Base-by-base conservation (phyloP, 768 basidiomycete species). In the Mycena rosella region DNA sequence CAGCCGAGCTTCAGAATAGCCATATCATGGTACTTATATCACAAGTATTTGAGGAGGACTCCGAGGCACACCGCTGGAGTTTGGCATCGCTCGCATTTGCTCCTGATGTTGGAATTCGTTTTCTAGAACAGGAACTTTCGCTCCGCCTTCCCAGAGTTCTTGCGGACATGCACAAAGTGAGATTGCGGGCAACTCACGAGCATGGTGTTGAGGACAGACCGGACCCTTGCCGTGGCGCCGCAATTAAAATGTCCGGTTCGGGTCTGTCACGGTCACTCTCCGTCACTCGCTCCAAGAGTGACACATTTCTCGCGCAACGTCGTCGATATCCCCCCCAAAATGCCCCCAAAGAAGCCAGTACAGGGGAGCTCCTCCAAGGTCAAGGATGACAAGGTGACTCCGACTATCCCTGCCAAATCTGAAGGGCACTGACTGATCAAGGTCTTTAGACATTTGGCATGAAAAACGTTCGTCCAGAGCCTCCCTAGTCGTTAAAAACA, bases 261-360 rank as follows among this genome's bases (percentile, higher is more conserved):
- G n/a, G n/a, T n/a, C n/a, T 9, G 45, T 65, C 40, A 32, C 36
- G 13, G 45, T 65, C 40, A 65, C 63, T 22, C 30, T 17, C 20
- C 47, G 18, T n/a, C n/a, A n/a, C n/a, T n/a, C n/a, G 42, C 62
- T 55, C 62, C 62, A 55, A 38, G 62, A 60, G 27, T n/a, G n/a
- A n/a, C 42, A 34, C 48, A 17, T 14, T 26, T 30, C 17, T 6
- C 36, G 3, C 42, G 20, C 56, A 24, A n/a, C 62, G 32, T 34
- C 52, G 22, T 47, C 45, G 26, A 24, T 24, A 27, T 57, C 26
- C 20, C 47, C 27, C 38, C 62, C 29, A 54, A 52, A 60, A 95
- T 95, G 94, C 90, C 94, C 40, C 94, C 93, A n/a, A 94, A 94
- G 83, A 89, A 91, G 78, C 87, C 89, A 74, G 85, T 87, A 63